Conservation (phyloP, 306 rosid genomes). For the Albizia julibrissin region DNA sequence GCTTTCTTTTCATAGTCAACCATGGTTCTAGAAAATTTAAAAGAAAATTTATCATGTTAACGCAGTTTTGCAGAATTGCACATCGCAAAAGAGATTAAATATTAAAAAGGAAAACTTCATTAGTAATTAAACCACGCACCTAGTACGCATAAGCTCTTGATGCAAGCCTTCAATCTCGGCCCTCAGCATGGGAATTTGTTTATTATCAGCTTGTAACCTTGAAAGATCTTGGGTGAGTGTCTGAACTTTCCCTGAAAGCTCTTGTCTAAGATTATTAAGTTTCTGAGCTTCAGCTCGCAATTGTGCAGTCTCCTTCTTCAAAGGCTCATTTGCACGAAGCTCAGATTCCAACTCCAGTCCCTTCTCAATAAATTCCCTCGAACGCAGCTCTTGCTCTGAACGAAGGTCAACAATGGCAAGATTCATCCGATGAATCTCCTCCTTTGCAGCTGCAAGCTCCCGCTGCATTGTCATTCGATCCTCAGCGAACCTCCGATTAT, state of each 20-base stretch:
- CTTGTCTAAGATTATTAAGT: constrained; percentile 63
- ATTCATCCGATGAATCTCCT: constrained; percentile 83
- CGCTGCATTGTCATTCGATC: constrained; percentile 67
- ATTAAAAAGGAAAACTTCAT: constrained; percentile 12
- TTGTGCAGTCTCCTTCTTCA: constrained; percentile 71
- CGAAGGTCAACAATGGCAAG: constrained; percentile 69
- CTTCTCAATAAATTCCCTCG: constrained; percentile 78
- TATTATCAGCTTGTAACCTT: constrained; percentile 70
- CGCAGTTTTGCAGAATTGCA: constrained; percentile 3
- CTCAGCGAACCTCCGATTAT: constrained; percentile 74
- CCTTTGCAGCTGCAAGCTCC: constrained; percentile 69
- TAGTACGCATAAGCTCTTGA: constrained; percentile 80
- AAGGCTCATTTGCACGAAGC: constrained; percentile 64
- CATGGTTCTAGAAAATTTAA: constrained; percentile 49
- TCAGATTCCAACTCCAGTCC: constrained; percentile 74
- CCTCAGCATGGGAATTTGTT: constrained; percentile 66
- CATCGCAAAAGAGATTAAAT: neutral
- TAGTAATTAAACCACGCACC: constrained; percentile 48
- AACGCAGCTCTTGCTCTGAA: constrained; percentile 61
- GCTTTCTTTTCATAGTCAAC: constrained; percentile 85
- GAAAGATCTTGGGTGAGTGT: constrained; percentile 61
- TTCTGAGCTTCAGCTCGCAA: constrained; percentile 72
- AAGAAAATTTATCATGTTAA: constrained; percentile 21
- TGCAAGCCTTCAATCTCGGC: constrained; percentile 72
- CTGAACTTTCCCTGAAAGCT: constrained; percentile 66